Conservation (phyloP, 1,139 yeast species). For the Kodamaea ohmeri region DNA sequence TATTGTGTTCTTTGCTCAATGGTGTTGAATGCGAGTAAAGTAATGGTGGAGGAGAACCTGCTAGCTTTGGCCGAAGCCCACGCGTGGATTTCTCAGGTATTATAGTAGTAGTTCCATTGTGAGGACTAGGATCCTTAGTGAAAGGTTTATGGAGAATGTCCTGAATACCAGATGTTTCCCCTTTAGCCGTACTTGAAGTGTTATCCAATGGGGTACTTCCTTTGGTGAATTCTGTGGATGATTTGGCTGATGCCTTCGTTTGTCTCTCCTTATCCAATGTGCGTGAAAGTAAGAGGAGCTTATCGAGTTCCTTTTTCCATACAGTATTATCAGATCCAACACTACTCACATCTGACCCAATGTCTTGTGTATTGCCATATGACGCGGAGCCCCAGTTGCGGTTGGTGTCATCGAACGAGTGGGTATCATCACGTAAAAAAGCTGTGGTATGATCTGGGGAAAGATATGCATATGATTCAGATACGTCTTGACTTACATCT, state of each 20-base stretch:
- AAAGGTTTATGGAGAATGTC: constrained; percentile 1
- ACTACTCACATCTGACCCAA: background rate
- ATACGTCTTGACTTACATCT: constrained; percentile 9
- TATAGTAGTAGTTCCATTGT: constrained; percentile 11
- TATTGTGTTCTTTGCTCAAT: constrained; percentile 13
- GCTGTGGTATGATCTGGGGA: constrained; percentile 11
- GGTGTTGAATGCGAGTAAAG: constrained; percentile 37
- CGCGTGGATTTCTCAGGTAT: constrained; percentile 10
- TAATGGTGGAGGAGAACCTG: constrained; percentile 12
- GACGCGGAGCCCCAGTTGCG: background rate
- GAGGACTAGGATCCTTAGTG: constrained; percentile 8
- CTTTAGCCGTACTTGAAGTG: constrained; percentile 5
- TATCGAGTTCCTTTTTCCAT: constrained; percentile 5
- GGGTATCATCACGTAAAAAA: constrained; percentile 5
- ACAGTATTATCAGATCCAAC: constrained; percentile 1
- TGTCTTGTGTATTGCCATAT: background rate
- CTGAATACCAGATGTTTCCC: background rate
- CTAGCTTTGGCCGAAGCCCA: constrained; percentile 12
- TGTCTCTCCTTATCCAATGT: constrained; percentile 9
- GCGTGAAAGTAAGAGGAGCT: constrained; percentile 9
- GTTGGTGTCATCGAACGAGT: constrained; percentile 2
- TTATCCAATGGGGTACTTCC: background rate
- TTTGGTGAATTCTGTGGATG: background rate
- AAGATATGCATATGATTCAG: constrained; percentile 11
- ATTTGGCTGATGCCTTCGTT: background rate